phyloP scores from a whole-genome alignment of 2,329 filamentous ascomycete species.

The Myriosclerotinia scirpicola region DNA sequence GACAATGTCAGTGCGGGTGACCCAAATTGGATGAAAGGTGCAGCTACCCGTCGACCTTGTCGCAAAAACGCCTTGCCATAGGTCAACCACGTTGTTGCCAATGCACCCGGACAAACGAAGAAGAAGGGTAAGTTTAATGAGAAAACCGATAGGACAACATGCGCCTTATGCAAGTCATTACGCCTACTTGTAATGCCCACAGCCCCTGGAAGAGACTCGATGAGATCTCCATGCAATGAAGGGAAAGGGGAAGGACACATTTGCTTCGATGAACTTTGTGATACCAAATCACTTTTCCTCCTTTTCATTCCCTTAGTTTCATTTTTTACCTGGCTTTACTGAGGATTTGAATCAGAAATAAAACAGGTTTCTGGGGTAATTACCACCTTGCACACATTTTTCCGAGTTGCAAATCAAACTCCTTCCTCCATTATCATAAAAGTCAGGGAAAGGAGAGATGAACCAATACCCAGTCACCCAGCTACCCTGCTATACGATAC shows the following conservation, averaged over 20 bases:
- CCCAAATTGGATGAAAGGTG: slow-evolving; percentile 32
- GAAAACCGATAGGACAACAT: slow-evolving; percentile 30
- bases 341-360: not conserved
- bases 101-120: slow-evolving; percentile 37
- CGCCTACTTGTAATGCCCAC: slow-evolving; percentile 25
- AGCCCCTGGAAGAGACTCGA: slow-evolving; percentile 35
- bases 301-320: slow-evolving; percentile 6
- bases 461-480: not conserved
- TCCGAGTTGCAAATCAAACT: slow-evolving; percentile 11
- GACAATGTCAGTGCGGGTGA: slow-evolving; percentile 30
- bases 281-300: not conserved
- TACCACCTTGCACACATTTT: not conserved
- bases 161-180: slow-evolving; percentile 30
- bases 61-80: slow-evolving; percentile 31
- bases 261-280: slow-evolving; percentile 16
- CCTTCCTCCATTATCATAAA: not conserved
- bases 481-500: slow-evolving; percentile 13
- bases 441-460: not conserved
- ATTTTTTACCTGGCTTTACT: not conserved
- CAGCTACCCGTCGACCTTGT: slow-evolving; percentile 32
- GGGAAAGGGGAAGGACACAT: slow-evolving; percentile 1
- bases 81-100: slow-evolving; percentile 39
- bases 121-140: slow-evolving; percentile 24
- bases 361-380: not conserved
- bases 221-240: slow-evolving; percentile 24